Base-by-base conservation (phyloP, 2,329 filamentous ascomycete species). In the Colletotrichum lindemuthianum region DNA sequence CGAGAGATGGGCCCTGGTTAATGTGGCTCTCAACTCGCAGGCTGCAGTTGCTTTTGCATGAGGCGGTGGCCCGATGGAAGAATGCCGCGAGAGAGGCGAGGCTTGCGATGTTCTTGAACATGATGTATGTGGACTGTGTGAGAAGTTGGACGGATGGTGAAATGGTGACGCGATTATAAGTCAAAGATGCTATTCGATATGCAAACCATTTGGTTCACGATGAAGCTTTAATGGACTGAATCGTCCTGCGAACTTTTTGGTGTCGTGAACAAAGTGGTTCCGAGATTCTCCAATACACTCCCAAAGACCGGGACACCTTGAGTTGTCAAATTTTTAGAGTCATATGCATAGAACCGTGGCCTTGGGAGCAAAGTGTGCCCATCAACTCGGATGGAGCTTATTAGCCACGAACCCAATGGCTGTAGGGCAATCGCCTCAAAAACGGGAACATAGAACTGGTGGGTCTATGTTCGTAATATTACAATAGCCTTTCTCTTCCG, bases 1-100 rank as follows among this genome's bases (percentile, higher is more conserved):
- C 63, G 9, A 66, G 10, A 7, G 63, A 66, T 9, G 36, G 9
- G 6, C 48, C 59, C 5, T 40, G 15, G 53, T 50, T 66, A 43
- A 63, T 10, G 43, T 34, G 36, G 16, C n/a, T 53, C 24, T 63
- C 53, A 10, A 63, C 48, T 24, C 11, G 24, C 8, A 58, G 45
- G n/a, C 24, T 43, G 15, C 44, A 43, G 6, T 34, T 16, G 24
- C 24, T 24, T 24, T 24, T 24, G 54, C 37, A 49, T 6, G 45
- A 37, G 7, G 54, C 54, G 12, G 3, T 16, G 4, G 43, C 41
- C 37, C n/a, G 41, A 40, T 55, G 52, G 41, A 6, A 13, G 4
- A 55, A 7, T 24, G 41, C 41, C 52, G 5, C 7, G 8, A 55
- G 33, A 32, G 52, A 40, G 40, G 52, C 16, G 8, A n/a, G 11